phyloP scores from a whole-genome alignment of 345 rosid species.

The Citrus unshiu region DNA sequence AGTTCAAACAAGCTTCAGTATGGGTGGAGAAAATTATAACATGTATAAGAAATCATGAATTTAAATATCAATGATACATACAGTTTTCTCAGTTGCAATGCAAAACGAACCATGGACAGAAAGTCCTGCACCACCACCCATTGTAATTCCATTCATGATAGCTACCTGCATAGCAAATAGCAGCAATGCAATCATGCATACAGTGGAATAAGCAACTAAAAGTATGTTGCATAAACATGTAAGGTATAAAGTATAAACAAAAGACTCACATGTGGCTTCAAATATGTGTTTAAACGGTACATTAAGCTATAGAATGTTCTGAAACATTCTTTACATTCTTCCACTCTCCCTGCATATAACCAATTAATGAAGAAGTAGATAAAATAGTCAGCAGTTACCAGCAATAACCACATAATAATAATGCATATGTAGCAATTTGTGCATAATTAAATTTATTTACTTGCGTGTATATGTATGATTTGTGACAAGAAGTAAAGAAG shows the following conservation, averaged over 20 bases:
- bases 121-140: conserved; percentile 28
- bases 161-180: conserved; percentile 7
- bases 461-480: background rate
- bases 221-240: background rate
- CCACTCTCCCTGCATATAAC: conserved; percentile 30
- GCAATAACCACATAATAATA: background rate
- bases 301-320: conserved; percentile 36
- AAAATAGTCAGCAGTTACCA: background rate
- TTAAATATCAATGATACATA: background rate
- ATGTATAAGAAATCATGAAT: too few relatives aligned
- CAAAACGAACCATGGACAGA: conserved; percentile 21
- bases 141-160: conserved; percentile 23
- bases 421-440: too few relatives aligned
- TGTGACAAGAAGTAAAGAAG: background rate
- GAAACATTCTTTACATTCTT: conserved; percentile 41
- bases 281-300: conserved; percentile 37
- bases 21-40: background rate
- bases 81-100: conserved; percentile 23
- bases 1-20: background rate
- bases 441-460: too few relatives aligned
- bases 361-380: background rate
- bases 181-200: background rate
- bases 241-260: background rate
- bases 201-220: background rate
- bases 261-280: conserved; percentile 45